Base-by-base conservation (phyloP, 2,329 filamentous ascomycete species). In the Rutstroemia sp. region DNA sequence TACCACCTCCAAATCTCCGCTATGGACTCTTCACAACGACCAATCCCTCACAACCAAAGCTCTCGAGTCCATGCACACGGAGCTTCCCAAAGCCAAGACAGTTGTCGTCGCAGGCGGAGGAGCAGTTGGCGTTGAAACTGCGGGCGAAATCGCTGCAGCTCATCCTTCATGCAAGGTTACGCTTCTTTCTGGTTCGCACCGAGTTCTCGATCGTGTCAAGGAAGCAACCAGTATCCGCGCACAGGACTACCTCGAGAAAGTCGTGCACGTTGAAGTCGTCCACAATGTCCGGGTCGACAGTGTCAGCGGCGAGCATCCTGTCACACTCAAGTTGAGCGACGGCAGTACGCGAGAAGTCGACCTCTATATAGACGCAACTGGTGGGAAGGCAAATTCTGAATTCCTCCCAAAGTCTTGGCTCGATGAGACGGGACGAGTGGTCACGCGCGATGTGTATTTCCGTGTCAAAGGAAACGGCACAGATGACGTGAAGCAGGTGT, bases 391-490 rank as follows among this genome's bases (percentile, higher is more conserved):
- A 0, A 78, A 77, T 51, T 73, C 72, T 0, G 19, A 45, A 0
- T 78, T 76, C 55, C 68, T 84, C 1, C 78, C 80, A 0, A 51
- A 64, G 4, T 64, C 70, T 6, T 73, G 79, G 42, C 71, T 83
- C 3, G 69, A 74, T 57, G 66, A 69, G 0, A 68, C 64, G 5
- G 76, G 76, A 14, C 78, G 76, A 66, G 74, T 84, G 46, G 69
- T 69, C 25, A 77, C 75, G 6, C 74, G 82, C 62, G 61, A 56
- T 12, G 48, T 53, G n/a, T 78, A 74, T 1, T 68, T 78, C 4
- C 74, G 77, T 19, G 74, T 77, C 44, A 19, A 49, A 7, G 66
- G 61, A 7, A 73, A 73, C 4, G 74, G 73, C 3, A 65, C 72
- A 2, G 53, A 55, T 19, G 47, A 55, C 19, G 39, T 44, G 4